Evolutionary conservation across 805 yeast species (phyloP), one percentile per base, ranked within the genome.

Genomic region (Candida ficus): DNA sequence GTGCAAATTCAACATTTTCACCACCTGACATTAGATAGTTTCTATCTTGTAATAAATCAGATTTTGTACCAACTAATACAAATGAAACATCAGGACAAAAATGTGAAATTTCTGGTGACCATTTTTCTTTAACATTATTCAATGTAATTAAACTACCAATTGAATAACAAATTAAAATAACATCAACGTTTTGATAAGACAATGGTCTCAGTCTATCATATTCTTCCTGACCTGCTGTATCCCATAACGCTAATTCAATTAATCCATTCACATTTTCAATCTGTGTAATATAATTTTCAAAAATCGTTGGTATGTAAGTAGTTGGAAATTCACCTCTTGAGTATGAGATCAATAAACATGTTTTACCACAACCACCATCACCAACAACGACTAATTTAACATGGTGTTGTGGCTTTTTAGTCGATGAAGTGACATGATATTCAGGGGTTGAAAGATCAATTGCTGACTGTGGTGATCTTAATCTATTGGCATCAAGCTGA

Each of bases 291-390:
- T 83, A 83, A 60, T 83, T 85, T 49, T 85, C 95, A 63, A 87
- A 85, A 22, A 87, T 80, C 0, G 93, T 85, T 1, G 95, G 95
- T 7, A 84, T 83, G 56, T 88, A 83, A 8, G 71, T 69, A 33
- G 73, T 75, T 2, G 95, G 93, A 56, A 83, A 84, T 50, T 69
- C 66, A 18, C 83, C 82, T 52, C 80, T 78, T 4, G 86, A 73
- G 57, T 81, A 88, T 16, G 85, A 63, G 23, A 70, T 64, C 43
- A 85, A 56, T 50, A 87, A 60, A 52, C 90, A 83, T 0, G 95
- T 88, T 59, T 87, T 87, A n/a, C 96, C 96, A 57, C 93, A 82
- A 14, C 87, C 90, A 52, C 91, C 89, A 60, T 87, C 96, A 7
- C 96, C 95, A 9, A 88, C 93, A 21, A 83, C 83, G 11, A 87